Evolutionary conservation across 2,329 filamentous ascomycete species (phyloP).

Genomic region (Colletotrichum sp.): DNA sequence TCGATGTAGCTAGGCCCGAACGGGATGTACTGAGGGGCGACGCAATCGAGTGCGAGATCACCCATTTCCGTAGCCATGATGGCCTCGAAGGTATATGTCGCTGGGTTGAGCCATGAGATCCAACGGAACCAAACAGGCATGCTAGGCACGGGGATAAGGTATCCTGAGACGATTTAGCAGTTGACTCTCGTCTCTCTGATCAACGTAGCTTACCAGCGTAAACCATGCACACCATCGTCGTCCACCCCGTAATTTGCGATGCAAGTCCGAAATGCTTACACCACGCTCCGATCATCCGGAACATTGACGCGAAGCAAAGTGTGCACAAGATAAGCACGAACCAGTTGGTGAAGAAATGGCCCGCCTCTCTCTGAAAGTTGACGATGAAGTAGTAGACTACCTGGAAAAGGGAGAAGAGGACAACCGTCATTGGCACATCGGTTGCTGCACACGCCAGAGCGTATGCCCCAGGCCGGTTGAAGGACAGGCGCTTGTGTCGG

Average conservation of each 20-base stretch:
- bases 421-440: conserved; percentile 64
- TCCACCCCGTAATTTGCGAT: conserved; percentile 54
- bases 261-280: conserved; percentile 69
- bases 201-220: conserved; percentile 49
- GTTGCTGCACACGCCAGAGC: conserved; percentile 56
- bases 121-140: conserved; percentile 78
- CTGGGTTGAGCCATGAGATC: conserved; percentile 77
- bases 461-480: conserved; percentile 58
- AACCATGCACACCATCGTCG: conserved; percentile 65
- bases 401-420: conserved; percentile 55
- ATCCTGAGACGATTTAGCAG: conserved; percentile 40
- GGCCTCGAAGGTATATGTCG: conserved; percentile 76
- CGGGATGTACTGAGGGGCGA: conserved; percentile 3
- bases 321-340: conserved; percentile 71
- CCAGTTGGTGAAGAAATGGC: conserved; percentile 77
- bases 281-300: conserved; percentile 73
- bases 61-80: conserved; percentile 74
- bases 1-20: not conserved
- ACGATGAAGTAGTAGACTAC: conserved; percentile 63
- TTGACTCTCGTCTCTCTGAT: conserved; percentile 17
- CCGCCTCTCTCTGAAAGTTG: conserved; percentile 59
- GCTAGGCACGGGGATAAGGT: conserved; percentile 52
- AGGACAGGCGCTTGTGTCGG: conserved; percentile 51
- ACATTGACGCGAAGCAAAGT: conserved; percentile 76
- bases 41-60: conserved; percentile 45